Evolutionary conservation across 176 grass and related monocot genomes (phyloP), one percentile per base, ranked within the genome.

Genomic region (barley (Hordeum vulgare)): DNA sequence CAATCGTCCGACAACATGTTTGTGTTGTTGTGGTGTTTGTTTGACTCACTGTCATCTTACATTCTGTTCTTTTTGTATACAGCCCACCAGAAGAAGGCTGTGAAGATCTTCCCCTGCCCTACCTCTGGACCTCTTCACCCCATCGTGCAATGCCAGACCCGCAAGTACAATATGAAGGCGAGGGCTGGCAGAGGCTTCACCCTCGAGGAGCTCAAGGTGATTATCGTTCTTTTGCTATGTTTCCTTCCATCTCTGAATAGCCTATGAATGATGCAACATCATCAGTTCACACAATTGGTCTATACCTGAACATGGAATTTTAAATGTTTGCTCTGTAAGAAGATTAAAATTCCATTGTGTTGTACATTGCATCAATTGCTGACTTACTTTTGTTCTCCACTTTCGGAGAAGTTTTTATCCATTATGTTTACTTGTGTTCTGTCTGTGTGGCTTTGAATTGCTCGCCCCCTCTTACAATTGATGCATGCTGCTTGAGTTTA

Each of bases 161-260:
- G 74, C 14, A 97, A 97, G 78, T 97, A 97, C 75, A 97, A 97
- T 75, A 94, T n/a, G n/a, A n/a, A n/a, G n/a, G n/a, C n/a, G n/a
- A n/a, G n/a, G n/a, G n/a, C n/a, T n/a, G n/a, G n/a, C n/a, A n/a
- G n/a, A n/a, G n/a, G n/a, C n/a, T n/a, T n/a, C n/a, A n/a, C n/a
- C n/a, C n/a, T n/a, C n/a, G 94, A 97, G 80, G 94, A 97, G 28
- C 85, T 97, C 42, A 97, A 97, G 94, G 89, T 97, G 83, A 76
- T 1, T 12, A 39, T 40, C 18, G 7, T 63, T 35, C 65, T 36
- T 37, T 26, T 15, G 18, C 31, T 90, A 5, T 73, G 27, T 3
- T 27, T 27, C 3, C 17, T 26, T 8, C n/a, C 7, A 27, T 28
- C 11, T 31, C 13, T 74, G 11, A 40, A 34, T 33, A 31, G 0